phyloP scores from a whole-genome alignment of 2,329 filamentous ascomycete genomes.

The Aspergillus aculeatinus region DNA sequence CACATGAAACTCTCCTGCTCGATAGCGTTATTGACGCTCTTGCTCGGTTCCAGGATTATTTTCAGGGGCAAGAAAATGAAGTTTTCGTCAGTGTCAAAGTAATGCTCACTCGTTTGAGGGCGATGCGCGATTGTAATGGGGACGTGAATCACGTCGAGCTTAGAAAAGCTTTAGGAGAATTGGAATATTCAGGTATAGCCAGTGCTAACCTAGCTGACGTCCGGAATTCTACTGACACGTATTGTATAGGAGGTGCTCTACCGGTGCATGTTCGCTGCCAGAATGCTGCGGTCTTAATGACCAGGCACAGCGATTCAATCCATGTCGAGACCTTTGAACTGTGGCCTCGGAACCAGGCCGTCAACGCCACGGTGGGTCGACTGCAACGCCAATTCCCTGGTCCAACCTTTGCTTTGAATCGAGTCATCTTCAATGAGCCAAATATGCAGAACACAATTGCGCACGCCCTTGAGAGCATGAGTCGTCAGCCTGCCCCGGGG shows the following conservation, averaged over 20 bases:
- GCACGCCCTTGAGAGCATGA: slow-evolving; percentile 37
- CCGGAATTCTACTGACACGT: slow-evolving; percentile 3
- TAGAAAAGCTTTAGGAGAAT: slow-evolving; percentile 2
- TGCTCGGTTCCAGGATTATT: slow-evolving; percentile 17
- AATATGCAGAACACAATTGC: slow-evolving; percentile 30
- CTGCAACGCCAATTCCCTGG: slow-evolving; percentile 50
- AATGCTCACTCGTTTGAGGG: slow-evolving; percentile 18
- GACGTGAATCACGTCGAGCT: slow-evolving; percentile 15
- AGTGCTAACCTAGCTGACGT: slow-evolving; percentile 1
- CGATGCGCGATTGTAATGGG: slow-evolving; percentile 11
- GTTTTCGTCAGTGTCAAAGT: slow-evolving; percentile 10
- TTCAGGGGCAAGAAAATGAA: slow-evolving; percentile 3
- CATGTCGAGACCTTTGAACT: slow-evolving; percentile 50
- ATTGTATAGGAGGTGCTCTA: slow-evolving; percentile 24
- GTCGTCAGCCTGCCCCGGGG: slow-evolving; percentile 33
- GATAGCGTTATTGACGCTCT: slow-evolving; percentile 21
- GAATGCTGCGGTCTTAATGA: slow-evolving; percentile 50
- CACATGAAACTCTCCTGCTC: slow-evolving; percentile 27
- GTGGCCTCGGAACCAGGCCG: slow-evolving; percentile 40
- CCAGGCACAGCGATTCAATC: slow-evolving; percentile 16
- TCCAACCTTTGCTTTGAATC: slow-evolving; percentile 33
- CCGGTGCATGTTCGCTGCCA: slow-evolving; percentile 47
- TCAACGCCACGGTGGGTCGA: slow-evolving; percentile 41
- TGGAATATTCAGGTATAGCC: slow-evolving; percentile 12
- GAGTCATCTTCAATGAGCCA: slow-evolving; percentile 21